A percentile compares a stretch with the other conserved stretches of the same genome.
Conservation (phyloP, 176 grass and related monocot genomes). For the Musa itinerans region DNA sequence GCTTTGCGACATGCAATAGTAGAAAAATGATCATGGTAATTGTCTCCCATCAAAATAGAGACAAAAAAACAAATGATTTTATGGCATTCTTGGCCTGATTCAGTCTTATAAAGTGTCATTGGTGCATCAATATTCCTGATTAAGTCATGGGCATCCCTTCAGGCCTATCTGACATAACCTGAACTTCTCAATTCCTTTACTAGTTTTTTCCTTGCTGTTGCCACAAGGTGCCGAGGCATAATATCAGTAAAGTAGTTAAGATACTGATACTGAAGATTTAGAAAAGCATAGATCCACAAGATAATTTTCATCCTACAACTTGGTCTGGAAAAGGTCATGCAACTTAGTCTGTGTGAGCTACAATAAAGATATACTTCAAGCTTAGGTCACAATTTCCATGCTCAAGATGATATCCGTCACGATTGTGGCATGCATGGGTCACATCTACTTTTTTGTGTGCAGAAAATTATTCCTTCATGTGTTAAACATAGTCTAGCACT, state of each 20-base stretch:
- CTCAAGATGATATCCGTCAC: no score
- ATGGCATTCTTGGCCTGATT: neutral
- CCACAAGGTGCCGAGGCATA: conserved; percentile 19
- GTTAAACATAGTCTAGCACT: no score
- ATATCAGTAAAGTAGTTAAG: neutral
- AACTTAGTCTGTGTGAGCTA: no score
- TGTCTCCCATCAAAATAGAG: neutral
- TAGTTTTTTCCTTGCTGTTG: conserved; percentile 70
- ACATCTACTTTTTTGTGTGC: no score
- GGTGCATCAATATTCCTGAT: neutral
- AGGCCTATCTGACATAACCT: conserved; percentile 41
- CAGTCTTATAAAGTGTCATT: no score
- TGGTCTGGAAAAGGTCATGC: no score
- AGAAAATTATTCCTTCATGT: no score
- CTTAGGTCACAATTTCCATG: no score
- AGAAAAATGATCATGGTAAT: no score
- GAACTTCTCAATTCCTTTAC: conserved; percentile 62
- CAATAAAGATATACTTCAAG: no score
- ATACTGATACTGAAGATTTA: neutral
- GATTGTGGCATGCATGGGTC: no score
- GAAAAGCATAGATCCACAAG: neutral
- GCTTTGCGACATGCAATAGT: no score
- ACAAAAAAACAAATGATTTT: neutral
- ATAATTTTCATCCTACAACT: neutral
- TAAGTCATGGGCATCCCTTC: conserved; percentile 14